Percentiles rank a stretch among this genome's conserved stretches.
phyloP scores from a whole-genome alignment of 2,329 filamentous ascomycete species.

The Ceratocystis lukuohia region DNA sequence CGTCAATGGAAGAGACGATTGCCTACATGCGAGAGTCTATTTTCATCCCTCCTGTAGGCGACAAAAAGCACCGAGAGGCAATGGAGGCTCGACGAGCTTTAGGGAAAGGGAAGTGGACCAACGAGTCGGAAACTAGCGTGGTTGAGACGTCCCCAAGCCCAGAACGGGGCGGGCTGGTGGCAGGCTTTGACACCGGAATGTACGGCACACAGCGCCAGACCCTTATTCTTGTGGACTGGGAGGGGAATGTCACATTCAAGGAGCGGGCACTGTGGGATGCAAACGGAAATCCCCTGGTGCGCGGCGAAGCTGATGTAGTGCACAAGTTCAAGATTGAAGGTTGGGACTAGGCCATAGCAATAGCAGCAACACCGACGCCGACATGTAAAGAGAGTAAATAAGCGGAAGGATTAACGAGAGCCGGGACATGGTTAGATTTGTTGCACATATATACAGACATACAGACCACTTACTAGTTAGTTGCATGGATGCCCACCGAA shows the following conservation, averaged over 20 bases:
- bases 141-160: no score
- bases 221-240: conserved; percentile 47
- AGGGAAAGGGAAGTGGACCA: conserved; percentile 22
- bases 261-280: conserved; percentile 49
- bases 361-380: no score
- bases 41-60: conserved; percentile 47
- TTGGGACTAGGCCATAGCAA: conserved; percentile 28
- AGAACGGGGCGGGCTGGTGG: conserved; percentile 24
- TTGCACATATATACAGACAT: no score
- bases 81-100: conserved; percentile 32
- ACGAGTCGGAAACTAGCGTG: conserved; percentile 21
- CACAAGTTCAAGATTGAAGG: conserved; percentile 45
- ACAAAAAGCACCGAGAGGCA: conserved; percentile 32
- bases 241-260: conserved; percentile 45
- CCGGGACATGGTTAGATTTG: background rate
- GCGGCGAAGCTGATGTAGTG: conserved; percentile 41
- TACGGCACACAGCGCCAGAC: conserved; percentile 56
- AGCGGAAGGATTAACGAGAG: background rate
- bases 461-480: no score
- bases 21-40: conserved; percentile 44
- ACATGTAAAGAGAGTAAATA: background rate
- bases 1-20: conserved; percentile 40
- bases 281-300: conserved; percentile 40
- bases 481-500: background rate
- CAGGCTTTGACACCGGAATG: conserved; percentile 42